These are phyloP conservation scores for Golubevia sp. DNA, from an alignment of 1,284 basidiomycete genomes.

Conservation along the genomic window DNA sequence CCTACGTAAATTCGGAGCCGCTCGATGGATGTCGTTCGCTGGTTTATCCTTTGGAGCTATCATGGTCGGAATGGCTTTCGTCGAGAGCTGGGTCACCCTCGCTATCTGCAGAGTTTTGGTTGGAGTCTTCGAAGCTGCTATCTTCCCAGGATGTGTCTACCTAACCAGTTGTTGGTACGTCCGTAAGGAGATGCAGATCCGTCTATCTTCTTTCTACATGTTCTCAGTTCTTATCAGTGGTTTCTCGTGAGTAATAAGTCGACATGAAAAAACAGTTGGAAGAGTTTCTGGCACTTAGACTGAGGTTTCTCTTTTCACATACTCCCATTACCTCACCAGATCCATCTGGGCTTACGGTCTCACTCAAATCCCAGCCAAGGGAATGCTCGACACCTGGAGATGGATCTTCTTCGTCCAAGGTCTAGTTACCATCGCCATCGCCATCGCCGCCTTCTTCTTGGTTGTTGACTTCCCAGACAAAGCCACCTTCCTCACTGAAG, in stretches of 20 bases:
- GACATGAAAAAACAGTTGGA: no score
- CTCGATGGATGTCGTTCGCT: constrained; percentile 34
- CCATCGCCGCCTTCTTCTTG: constrained; percentile 27
- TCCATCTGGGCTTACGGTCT: constrained; percentile 44
- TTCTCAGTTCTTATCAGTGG: constrained; percentile 39
- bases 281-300: no score
- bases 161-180: constrained; percentile 45
- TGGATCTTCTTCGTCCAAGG: constrained; percentile 46
- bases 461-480: constrained; percentile 52
- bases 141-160: constrained; percentile 47
- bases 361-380: constrained; percentile 4
- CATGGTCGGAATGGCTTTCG: constrained; percentile 38
- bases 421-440: constrained; percentile 27
- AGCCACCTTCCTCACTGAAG: constrained; percentile 38
- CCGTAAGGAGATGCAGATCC: constrained; percentile 37
- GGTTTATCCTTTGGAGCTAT: constrained; percentile 38
- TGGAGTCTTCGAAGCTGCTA: constrained; percentile 42
- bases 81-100: background rate
- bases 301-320: no score
- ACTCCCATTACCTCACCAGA: background rate
- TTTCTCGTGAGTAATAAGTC: constrained; percentile 14
- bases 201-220: constrained; percentile 46
- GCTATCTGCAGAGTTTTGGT: background rate
- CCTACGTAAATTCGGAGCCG: constrained; percentile 42
- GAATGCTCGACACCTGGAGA: constrained; percentile 28